Evolutionary conservation across 257 asterid species (phyloP).

Genomic region (Asclepias syriaca): DNA sequence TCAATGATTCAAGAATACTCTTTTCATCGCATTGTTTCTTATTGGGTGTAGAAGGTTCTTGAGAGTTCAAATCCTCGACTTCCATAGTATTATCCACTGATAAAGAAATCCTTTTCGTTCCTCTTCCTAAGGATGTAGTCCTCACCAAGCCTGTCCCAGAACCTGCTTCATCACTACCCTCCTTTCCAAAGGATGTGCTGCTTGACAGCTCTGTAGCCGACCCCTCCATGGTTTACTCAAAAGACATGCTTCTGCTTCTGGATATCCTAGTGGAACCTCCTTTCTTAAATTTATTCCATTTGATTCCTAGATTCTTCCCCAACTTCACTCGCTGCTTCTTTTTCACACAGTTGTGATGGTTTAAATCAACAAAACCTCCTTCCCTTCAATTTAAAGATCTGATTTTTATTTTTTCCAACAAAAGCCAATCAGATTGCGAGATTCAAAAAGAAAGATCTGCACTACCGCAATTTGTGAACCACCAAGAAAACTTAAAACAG

Average conservation of each 20-base stretch:
- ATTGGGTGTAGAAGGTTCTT: constrained; percentile 14
- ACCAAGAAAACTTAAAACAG: background rate
- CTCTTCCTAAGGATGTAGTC: constrained; percentile 56
- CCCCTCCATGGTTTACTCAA: constrained; percentile 11
- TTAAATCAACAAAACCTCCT: background rate
- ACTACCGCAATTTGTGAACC: background rate
- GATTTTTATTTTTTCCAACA: constrained; percentile 12
- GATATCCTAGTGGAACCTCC: background rate
- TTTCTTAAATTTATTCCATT: constrained; percentile 14
- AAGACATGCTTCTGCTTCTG: background rate
- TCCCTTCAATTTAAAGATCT: constrained; percentile 27
- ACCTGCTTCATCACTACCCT: background rate
- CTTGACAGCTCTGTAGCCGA: constrained; percentile 44
- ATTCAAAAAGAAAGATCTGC: background rate
- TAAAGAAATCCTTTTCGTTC: constrained; percentile 39
- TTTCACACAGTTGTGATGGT: background rate
- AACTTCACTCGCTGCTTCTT: background rate
- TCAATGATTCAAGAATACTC: constrained; percentile 20
- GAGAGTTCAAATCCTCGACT: constrained; percentile 10
- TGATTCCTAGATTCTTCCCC: constrained; percentile 13
- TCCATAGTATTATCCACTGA: constrained; percentile 22
- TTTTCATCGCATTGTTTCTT: constrained; percentile 44
- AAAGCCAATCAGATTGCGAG: background rate
- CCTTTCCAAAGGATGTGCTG: constrained; percentile 46
- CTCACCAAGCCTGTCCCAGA: constrained; percentile 22